Evolutionary conservation across 2,329 filamentous ascomycete species (phyloP).

Genomic region (Tolypocladium inflatum): DNA sequence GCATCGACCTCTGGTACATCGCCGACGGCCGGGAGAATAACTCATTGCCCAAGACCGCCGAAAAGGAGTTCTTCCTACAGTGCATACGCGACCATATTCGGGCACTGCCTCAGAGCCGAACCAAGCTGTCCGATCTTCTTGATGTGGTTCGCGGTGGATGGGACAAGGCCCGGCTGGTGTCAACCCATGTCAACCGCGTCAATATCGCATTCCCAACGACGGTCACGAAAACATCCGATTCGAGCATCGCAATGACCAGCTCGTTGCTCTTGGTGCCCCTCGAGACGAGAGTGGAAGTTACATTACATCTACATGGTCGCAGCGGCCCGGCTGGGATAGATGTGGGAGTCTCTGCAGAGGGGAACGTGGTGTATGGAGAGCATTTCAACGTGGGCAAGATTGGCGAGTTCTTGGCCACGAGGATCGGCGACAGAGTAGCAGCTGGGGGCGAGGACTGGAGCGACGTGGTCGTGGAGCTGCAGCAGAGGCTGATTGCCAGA

Average conservation of each 20-base stretch:
- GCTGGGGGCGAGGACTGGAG: constrained; percentile 38
- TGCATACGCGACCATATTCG: constrained; percentile 61
- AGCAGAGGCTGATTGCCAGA: constrained; percentile 43
- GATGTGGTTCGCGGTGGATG: constrained; percentile 51
- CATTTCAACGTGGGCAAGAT: constrained; percentile 68
- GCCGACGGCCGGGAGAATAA: constrained; percentile 46
- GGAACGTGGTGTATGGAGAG: constrained; percentile 66
- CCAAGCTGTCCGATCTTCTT: constrained; percentile 48
- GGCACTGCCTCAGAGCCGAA: constrained; percentile 47
- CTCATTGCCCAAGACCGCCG: constrained; percentile 46
- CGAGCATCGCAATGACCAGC: constrained; percentile 50
- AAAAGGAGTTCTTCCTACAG: constrained; percentile 68
- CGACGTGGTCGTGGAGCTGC: constrained; percentile 44
- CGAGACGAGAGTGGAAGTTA: constrained; percentile 59
- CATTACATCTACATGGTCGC: constrained; percentile 42
- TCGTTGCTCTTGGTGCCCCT: constrained; percentile 54
- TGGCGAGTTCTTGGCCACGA: constrained; percentile 54
- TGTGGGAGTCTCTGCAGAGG: constrained; percentile 43
- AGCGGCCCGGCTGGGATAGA: constrained; percentile 39
- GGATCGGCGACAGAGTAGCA: constrained; percentile 34
- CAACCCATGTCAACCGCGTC: constrained; percentile 51
- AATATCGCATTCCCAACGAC: constrained; percentile 56
- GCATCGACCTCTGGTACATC: constrained; percentile 63
- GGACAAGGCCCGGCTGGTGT: constrained; percentile 52
- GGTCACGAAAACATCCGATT: constrained; percentile 54